Conservation (phyloP, 2,329 filamentous ascomycete species). For the Orbilia brochopaga region DNA sequence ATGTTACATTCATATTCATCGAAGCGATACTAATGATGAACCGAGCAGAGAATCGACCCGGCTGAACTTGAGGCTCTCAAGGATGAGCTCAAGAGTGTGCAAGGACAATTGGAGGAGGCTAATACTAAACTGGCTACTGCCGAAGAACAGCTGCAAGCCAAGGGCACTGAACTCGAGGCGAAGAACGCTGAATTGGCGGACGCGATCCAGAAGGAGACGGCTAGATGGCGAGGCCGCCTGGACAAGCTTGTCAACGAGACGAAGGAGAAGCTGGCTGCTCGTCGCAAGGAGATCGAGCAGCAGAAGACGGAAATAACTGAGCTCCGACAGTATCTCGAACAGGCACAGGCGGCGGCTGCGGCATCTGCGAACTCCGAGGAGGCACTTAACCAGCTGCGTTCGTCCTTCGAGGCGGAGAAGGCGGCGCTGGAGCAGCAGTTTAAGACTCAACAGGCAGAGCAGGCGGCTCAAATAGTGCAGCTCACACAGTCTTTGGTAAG, state of each 20-base stretch:
- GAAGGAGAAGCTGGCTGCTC: constrained; percentile 51
- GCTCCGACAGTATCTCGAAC: constrained; percentile 30
- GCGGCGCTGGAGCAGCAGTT: constrained; percentile 24
- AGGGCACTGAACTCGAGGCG: constrained; percentile 47
- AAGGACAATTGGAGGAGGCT: constrained; percentile 67
- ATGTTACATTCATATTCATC: background rate
- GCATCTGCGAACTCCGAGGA: constrained; percentile 27
- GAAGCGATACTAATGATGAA: background rate
- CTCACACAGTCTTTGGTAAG: constrained; percentile 41
- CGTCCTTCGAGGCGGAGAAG: constrained; percentile 25
- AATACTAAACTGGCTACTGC: constrained; percentile 56
- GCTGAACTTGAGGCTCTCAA: constrained; percentile 90
- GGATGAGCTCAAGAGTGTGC: constrained; percentile 71
- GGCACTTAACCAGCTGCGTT: constrained; percentile 23
- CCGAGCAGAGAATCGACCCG: constrained; percentile 74
- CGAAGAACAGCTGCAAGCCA: constrained; percentile 54
- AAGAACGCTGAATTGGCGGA: constrained; percentile 52
- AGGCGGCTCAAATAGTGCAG: constrained; percentile 30
- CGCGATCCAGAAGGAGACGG: constrained; percentile 29
- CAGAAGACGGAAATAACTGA: constrained; percentile 41
- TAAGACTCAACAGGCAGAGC: constrained; percentile 40
- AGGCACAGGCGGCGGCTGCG: constrained; percentile 20
- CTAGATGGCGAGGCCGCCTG: constrained; percentile 52
- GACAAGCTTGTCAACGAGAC: constrained; percentile 54
- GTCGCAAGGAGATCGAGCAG: constrained; percentile 32